Percentiles rank a stretch among this genome's conserved stretches.
phyloP scores from a whole-genome alignment of 2,329 filamentous ascomycete genomes.

The Didymella keratinophila region DNA sequence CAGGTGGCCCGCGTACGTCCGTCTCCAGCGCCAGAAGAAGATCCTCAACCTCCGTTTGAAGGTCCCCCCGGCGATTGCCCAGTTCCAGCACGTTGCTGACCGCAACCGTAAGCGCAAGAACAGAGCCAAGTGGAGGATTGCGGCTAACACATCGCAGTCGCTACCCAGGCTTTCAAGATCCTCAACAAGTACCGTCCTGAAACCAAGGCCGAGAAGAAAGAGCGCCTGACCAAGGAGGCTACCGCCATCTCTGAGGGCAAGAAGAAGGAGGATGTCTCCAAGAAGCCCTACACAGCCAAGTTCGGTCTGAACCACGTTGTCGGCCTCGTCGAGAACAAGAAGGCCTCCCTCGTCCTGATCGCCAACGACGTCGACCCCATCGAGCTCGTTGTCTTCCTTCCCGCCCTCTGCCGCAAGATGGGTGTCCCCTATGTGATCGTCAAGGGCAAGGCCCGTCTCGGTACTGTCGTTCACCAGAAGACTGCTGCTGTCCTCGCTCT shows the following conservation, averaged over 20 bases:
- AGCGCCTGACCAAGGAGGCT: conserved; percentile 97
- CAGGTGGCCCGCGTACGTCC: conserved; percentile 95
- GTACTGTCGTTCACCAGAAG: conserved; percentile 99
- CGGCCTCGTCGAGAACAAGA: conserved; percentile 80
- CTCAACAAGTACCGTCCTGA: conserved; percentile 99
- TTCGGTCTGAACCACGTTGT: conserved; percentile 98
- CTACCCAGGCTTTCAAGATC: conserved; percentile 97
- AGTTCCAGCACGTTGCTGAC: conserved; percentile 92
- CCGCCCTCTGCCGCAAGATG: conserved; percentile 99
- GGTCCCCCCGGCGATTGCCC: conserved; percentile 94
- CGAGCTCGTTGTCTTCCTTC: conserved; percentile 98
- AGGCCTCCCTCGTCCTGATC: conserved; percentile 96
- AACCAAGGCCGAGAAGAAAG: conserved; percentile 99
- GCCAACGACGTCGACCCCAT: conserved; percentile 99
- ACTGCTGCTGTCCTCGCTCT: conserved; percentile 95
- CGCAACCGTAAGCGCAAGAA: conserved; percentile 44
- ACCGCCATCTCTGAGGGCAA: conserved; percentile 98
- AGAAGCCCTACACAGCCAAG: conserved; percentile 99
- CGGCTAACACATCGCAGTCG: conserved; percentile 57
- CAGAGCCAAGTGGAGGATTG: conserved; percentile 65
- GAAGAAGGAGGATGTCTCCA: conserved; percentile 99
- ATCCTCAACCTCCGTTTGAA: conserved; percentile 98
- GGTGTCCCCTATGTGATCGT: conserved; percentile 96
- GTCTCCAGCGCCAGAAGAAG: conserved; percentile 93
- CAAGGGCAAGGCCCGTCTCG: conserved; percentile 99